A percentile compares a stretch with the other conserved stretches of the same genome.
Evolutionary conservation across 352 stramenopile species (phyloP).

Genomic region (Aphanomyces stellatus): DNA sequence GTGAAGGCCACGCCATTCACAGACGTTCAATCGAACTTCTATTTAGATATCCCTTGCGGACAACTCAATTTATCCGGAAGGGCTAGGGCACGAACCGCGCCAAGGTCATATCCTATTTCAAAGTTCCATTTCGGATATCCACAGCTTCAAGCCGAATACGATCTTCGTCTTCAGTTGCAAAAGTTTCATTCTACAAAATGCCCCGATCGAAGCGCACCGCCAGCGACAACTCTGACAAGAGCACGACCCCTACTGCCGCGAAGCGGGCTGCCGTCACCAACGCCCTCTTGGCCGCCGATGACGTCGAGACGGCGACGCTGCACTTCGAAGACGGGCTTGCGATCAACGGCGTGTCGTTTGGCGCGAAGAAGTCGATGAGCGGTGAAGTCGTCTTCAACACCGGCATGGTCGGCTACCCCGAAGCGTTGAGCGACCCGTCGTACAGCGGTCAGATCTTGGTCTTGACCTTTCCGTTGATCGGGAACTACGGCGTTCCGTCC

Average conservation of each 20-base stretch:
- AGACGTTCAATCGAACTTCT: no score
- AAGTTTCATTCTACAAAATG: slow-evolving; percentile 19
- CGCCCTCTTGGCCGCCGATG: slow-evolving; percentile 8
- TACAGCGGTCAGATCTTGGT: slow-evolving; percentile 96
- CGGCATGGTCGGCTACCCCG: slow-evolving; percentile 98
- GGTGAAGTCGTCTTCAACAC: slow-evolving; percentile 99
- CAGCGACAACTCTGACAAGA: slow-evolving; percentile 9
- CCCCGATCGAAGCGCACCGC: slow-evolving; percentile 15
- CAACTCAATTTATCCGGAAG: no score
- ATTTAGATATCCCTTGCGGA: no score
- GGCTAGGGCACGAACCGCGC: no score
- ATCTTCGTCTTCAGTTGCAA: slow-evolving; percentile 9
- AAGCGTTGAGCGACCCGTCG: slow-evolving; percentile 96
- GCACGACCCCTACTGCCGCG: background rate
- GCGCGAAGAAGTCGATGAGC: slow-evolving; percentile 77
- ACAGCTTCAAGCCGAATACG: no score
- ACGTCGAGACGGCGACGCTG: slow-evolving; percentile 41
- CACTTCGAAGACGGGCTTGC: slow-evolving; percentile 82
- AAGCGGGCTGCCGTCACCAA: slow-evolving; percentile 14
- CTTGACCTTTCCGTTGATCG: slow-evolving; percentile 95
- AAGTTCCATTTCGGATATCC: no score
- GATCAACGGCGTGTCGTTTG: slow-evolving; percentile 89
- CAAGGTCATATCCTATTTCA: no score
- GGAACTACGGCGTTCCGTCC: slow-evolving; percentile 97
- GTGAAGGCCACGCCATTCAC: no score